A percentile compares a stretch with the other conserved stretches of the same genome.
Conservation (phyloP, 257 asterid genomes). For the Ehretia macrophylla region DNA sequence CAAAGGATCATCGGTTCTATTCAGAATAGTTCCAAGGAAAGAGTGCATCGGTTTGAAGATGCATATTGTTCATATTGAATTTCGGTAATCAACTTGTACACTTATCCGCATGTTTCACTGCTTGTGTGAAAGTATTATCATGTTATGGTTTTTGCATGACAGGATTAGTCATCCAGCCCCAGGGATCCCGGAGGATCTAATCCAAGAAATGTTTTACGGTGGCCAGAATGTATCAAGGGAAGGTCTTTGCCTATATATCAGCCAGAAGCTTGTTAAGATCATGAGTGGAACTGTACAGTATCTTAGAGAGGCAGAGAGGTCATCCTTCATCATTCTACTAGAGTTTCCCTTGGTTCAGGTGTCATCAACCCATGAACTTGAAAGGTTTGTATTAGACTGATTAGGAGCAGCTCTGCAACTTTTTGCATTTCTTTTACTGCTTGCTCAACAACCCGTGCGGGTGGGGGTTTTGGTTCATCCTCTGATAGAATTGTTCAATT, state of each 20-base stretch:
- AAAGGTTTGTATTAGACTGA: neutral
- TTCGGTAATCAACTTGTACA: conserved; percentile 30
- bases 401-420: neutral
- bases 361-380: neutral
- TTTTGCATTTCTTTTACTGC: no score
- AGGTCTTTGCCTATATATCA: conserved; percentile 55
- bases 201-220: conserved; percentile 56
- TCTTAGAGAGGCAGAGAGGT: conserved; percentile 51
- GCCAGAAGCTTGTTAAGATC: conserved; percentile 63
- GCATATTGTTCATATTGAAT: conserved; percentile 54
- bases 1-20: conserved; percentile 43
- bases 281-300: conserved; percentile 72
- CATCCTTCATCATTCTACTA: conserved; percentile 46
- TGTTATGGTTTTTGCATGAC: conserved; percentile 8
- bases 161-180: conserved; percentile 75
- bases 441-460: no score
- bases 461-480: no score
- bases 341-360: conserved; percentile 42
- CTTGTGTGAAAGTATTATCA: no score
- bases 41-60: conserved; percentile 52
- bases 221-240: conserved; percentile 41
- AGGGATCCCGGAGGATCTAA: conserved; percentile 56
- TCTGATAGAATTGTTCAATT: no score
- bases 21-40: conserved; percentile 41
- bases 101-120: no score